Conservation (phyloP, 2,329 filamentous ascomycete genomes). For the Paradendryphiella salina region DNA sequence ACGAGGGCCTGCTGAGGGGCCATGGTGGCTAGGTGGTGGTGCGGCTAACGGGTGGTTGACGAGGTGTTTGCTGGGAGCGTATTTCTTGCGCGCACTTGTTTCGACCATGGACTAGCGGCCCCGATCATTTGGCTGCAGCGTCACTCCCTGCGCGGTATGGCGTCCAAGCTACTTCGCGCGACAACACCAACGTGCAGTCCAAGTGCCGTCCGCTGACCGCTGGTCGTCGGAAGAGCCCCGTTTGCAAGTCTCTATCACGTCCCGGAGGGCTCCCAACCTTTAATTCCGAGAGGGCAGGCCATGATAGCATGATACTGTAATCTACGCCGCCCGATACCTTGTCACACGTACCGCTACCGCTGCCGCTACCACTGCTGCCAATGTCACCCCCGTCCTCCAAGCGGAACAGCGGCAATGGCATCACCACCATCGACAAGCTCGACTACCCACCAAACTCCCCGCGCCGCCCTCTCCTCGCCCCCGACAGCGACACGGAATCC, state of each 20-base stretch:
- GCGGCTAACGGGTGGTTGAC: constrained; percentile 8
- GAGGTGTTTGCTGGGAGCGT: constrained; percentile 12
- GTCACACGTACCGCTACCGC: constrained; percentile 25
- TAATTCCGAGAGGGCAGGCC: not conserved
- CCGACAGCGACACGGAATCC: constrained; percentile 41
- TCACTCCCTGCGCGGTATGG: constrained; percentile 16
- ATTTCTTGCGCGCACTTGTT: constrained; percentile 17
- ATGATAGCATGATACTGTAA: constrained; percentile 10
- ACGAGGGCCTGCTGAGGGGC: constrained; percentile 56
- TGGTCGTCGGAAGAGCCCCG: constrained; percentile 7
- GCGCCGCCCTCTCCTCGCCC: constrained; percentile 49
- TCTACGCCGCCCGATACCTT: constrained; percentile 19
- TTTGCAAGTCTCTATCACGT: not conserved
- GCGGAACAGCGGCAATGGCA: constrained; percentile 36
- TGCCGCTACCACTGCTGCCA: constrained; percentile 22
- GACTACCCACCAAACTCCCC: constrained; percentile 50
- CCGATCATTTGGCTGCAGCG: constrained; percentile 26
- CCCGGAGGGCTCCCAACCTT: not conserved
- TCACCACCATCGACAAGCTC: constrained; percentile 53
- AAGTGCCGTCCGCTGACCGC: constrained; percentile 28
- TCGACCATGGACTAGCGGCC: constrained; percentile 15
- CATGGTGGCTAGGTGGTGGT: constrained; percentile 28
- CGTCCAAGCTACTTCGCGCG: constrained; percentile 22
- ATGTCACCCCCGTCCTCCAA: constrained; percentile 41
- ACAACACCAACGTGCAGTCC: constrained; percentile 34